Base-by-base conservation (phyloP, 106 monocot species). In the Hemerocallis citrina region DNA sequence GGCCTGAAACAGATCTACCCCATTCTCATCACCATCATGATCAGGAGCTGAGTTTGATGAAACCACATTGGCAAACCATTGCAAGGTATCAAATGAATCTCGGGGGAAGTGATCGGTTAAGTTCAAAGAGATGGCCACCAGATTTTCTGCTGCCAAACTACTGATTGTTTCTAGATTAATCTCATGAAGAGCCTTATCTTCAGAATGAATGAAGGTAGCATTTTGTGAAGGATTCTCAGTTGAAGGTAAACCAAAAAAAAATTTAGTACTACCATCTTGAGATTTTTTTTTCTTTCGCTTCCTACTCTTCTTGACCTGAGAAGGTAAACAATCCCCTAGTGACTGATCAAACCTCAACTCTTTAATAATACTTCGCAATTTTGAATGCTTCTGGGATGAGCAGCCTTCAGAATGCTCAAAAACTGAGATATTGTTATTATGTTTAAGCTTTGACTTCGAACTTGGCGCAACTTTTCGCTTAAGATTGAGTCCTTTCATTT, bases 91-190 rank as follows among this genome's bases (percentile, higher is more conserved):
- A 3, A 33, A 25, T 1, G 56, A 33, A 12, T 45, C 47, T 33
- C 34, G 20, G 19, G 57, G 20, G 4, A 35, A 35, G 7, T n/a
- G 35, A 14, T 54, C 15, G 7, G 38, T 23, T 16, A 37, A 22
- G 30, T 19, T 13, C 17, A 14, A 55, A 5, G 81, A 86, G 39
- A 92, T 77, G 13, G 62, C 68, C 52, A 83, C 54, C 23, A 92
- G 65, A 45, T 35, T 64, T 55, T 83, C 73, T 35, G 86, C 92
- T 56, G 83, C 83, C 44, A 43, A 16, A n/a, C 0, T 30, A 22
- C 29, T 30, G 3, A 13, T 16, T 34, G 34, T 57, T 31, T 54
- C 52, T 6, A 59, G 9, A 23, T 36, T 39, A 39, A 38, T 25
- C 21, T 59, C 59, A 25, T 44, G 30, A 16, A 14, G 16, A 40